Percentiles rank a stretch among this genome's conserved stretches.
Conservation (phyloP, 2,329 filamentous ascomycete species). For the Dactylellina parvicollis region DNA sequence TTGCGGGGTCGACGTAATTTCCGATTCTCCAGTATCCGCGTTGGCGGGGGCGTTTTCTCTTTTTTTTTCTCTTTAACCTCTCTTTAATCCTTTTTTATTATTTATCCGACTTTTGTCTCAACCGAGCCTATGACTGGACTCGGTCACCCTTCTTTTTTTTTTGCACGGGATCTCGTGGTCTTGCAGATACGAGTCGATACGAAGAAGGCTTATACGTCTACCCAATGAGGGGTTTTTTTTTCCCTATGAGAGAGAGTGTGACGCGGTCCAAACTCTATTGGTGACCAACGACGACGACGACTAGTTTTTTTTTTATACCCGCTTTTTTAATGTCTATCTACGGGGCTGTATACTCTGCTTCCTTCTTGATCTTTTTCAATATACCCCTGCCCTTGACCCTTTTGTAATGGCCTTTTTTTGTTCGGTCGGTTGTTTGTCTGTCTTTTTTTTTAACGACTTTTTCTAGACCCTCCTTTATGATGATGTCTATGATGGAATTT, state of each 20-base stretch:
- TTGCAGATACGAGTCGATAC: slow-evolving; percentile 8
- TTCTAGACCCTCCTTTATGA: slow-evolving; percentile 12
- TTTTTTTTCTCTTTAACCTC: too few relatives aligned
- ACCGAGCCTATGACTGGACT: too few relatives aligned
- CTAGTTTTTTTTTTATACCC: background rate
- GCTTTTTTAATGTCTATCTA: too few relatives aligned
- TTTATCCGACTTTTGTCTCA: background rate
- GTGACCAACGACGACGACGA: background rate
- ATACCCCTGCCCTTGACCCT: background rate
- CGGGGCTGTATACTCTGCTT: background rate
- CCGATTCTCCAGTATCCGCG: background rate
- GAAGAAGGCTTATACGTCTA: background rate
- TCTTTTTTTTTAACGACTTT: background rate
- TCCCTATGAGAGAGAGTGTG: too few relatives aligned
- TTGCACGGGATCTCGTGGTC: background rate
- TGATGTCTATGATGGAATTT: slow-evolving; percentile 12
- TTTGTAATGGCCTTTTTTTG: slow-evolving; percentile 9
- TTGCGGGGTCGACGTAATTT: background rate
- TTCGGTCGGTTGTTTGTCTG: background rate
- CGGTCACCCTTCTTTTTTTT: background rate
- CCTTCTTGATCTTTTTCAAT: background rate
- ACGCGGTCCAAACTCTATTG: too few relatives aligned
- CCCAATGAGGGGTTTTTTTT: background rate
- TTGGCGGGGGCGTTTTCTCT: background rate
- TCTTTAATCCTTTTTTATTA: background rate